A percentile compares a stretch with the other conserved stretches of the same genome.
phyloP scores from a whole-genome alignment of 2,329 filamentous ascomycete species.

The Pseudogymnoascus sp. region DNA sequence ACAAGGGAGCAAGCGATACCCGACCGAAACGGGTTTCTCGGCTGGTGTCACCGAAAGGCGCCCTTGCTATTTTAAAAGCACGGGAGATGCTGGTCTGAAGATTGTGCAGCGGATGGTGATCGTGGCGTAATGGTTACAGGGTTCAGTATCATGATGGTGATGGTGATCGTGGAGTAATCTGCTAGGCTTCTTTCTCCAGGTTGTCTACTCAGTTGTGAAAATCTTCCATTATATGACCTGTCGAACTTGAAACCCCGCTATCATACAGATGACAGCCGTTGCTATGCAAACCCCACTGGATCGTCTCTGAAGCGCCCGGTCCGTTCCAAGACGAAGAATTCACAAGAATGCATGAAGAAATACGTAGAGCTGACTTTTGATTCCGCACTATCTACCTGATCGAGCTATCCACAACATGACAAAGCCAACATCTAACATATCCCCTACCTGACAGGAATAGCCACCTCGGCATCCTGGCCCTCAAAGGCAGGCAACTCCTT shows the following conservation, averaged over 20 bases:
- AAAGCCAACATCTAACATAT: not conserved
- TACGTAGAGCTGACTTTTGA: not conserved
- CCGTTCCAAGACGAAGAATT: not conserved
- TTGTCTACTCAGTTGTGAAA: not conserved
- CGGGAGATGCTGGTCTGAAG: not conserved
- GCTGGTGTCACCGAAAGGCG: conserved; percentile 4
- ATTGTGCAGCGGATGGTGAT: not conserved
- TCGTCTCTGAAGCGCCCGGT: not conserved
- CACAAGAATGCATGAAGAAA: not conserved
- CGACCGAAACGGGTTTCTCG: not conserved
- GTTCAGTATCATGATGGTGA: not conserved
- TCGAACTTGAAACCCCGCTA: not conserved
- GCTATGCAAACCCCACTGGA: not conserved
- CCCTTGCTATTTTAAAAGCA: not conserved
- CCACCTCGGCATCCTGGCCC: conserved; percentile 56
- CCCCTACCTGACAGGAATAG: not conserved
- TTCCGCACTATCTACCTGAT: not conserved
- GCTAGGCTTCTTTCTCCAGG: not conserved
- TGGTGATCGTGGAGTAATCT: not conserved
- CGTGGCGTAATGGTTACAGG: not conserved
- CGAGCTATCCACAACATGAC: not conserved
- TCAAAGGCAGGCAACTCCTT: conserved; percentile 77
- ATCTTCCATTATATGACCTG: not conserved
- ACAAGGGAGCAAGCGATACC: conserved; percentile 7
- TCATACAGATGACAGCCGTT: not conserved